A percentile compares a stretch with the other conserved stretches of the same genome.
Conservation (phyloP, 805 yeast genomes). For the Candida peoriensis region DNA sequence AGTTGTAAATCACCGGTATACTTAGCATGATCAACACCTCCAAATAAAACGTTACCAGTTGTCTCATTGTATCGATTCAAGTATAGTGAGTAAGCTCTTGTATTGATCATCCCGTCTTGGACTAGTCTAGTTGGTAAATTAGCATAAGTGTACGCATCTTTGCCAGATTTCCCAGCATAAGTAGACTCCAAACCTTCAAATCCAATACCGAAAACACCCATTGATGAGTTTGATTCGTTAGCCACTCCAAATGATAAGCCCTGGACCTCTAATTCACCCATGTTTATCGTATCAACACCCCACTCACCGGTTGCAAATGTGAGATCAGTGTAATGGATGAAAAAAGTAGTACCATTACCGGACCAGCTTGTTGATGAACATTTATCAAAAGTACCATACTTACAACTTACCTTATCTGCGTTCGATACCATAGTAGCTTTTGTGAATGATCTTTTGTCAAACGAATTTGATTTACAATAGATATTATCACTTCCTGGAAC, state of each 20-base stretch:
- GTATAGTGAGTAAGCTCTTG: constrained; percentile 57
- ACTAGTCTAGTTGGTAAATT: constrained; percentile 65
- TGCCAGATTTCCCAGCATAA: constrained; percentile 26
- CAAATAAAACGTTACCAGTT: constrained; percentile 59
- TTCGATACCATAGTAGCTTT: constrained; percentile 29
- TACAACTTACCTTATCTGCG: too few relatives aligned
- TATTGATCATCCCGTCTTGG: constrained; percentile 49
- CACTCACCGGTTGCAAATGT: constrained; percentile 31
- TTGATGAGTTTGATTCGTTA: constrained; percentile 51
- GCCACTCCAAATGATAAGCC: constrained; percentile 72
- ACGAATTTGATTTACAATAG: too few relatives aligned
- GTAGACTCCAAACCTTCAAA: constrained; percentile 65
- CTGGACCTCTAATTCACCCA: constrained; percentile 48
- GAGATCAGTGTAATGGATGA: constrained; percentile 45
- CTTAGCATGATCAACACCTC: constrained; percentile 65
- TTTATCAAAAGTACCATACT: constrained; percentile 35
- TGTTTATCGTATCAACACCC: constrained; percentile 47
- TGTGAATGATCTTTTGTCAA: too few relatives aligned
- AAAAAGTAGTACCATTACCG: constrained; percentile 31
- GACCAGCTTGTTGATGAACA: constrained; percentile 29
- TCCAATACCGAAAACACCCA: constrained; percentile 75
- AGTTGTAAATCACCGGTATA: constrained; percentile 46
- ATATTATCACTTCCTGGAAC: constrained; percentile 24
- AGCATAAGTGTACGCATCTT: constrained; percentile 39
- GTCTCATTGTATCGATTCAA: constrained; percentile 39